Conservation (phyloP, 148 eudicot species). For the Rhododendron kiyosumense region DNA sequence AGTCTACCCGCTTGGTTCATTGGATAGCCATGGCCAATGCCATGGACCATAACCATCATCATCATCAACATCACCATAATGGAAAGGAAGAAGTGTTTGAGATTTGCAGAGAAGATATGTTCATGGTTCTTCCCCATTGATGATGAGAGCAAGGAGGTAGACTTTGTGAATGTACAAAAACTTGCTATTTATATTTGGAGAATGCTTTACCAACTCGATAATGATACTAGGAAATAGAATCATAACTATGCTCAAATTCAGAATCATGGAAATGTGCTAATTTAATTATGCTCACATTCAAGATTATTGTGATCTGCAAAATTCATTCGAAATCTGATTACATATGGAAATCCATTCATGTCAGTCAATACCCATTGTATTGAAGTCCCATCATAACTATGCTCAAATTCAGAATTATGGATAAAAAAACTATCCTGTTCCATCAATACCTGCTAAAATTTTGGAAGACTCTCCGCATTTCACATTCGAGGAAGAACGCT, state of each 20-base stretch:
- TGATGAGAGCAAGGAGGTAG: background rate
- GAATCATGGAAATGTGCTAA: background rate
- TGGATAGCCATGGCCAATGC: slow-evolving; percentile 3
- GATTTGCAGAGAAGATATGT: background rate
- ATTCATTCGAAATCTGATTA: background rate
- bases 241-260: background rate
- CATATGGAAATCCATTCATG: background rate
- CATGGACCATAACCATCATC: background rate
- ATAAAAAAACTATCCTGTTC: background rate
- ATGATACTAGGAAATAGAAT: background rate
- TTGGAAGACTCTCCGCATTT: background rate
- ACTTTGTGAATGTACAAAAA: background rate
- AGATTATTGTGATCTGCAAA: background rate
- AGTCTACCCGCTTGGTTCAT: slow-evolving; percentile 20
- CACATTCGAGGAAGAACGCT: background rate
- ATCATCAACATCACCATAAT: background rate
- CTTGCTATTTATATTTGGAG: background rate
- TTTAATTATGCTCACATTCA: background rate
- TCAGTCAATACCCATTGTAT: background rate
- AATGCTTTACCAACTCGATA: background rate
- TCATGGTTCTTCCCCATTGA: slow-evolving; percentile 18
- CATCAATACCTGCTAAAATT: background rate
- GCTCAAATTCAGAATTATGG: too few relatives aligned
- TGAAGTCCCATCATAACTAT: background rate
- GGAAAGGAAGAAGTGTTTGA: background rate